Percentiles rank a stretch among this genome's conserved stretches.
These are phyloP conservation scores for Lecanicillium sp. DNA, from an alignment of 2,329 filamentous ascomycete species.

Conservation along the genomic window DNA sequence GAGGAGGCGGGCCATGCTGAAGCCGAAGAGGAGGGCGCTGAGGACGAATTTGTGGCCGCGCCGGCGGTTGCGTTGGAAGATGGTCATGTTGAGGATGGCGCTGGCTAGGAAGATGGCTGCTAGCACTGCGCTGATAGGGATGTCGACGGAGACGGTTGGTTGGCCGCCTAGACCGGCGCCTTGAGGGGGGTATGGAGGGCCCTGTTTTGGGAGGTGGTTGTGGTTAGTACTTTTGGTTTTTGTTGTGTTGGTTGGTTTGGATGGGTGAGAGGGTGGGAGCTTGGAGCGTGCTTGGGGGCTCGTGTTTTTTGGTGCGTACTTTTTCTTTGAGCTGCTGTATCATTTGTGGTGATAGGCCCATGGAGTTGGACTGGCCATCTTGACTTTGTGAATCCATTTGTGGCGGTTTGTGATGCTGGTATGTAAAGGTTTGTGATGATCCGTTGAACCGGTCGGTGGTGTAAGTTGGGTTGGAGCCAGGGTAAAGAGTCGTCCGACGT, in stretches of 20 bases:
- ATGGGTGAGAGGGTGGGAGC: background rate
- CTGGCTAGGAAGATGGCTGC: slow-evolving; percentile 46
- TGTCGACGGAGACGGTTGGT: slow-evolving; percentile 50
- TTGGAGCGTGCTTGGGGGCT: background rate
- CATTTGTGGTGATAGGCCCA: slow-evolving; percentile 2
- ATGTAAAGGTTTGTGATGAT: background rate
- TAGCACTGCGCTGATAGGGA: slow-evolving; percentile 57
- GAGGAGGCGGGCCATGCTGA: slow-evolving; percentile 45
- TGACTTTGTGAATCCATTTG: background rate
- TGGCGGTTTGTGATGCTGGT: background rate
- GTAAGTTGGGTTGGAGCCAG: too few species aligned
- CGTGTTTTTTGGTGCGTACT: background rate
- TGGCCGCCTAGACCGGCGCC: slow-evolving; percentile 46
- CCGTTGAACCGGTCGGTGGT: too few species aligned
- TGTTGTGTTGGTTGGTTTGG: background rate
- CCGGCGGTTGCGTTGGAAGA: slow-evolving; percentile 42
- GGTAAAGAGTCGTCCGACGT: too few species aligned
- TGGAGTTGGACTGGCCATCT: background rate
- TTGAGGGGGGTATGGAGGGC: slow-evolving; percentile 29
- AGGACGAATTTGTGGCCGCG: slow-evolving; percentile 51
- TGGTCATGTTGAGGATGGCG: slow-evolving; percentile 49
- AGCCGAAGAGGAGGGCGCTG: slow-evolving; percentile 48
- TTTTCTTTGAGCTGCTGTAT: background rate
- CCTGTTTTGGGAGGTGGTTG: slow-evolving; percentile 13
- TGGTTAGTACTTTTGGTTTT: slow-evolving; percentile 8